Evolutionary conservation across 2,329 filamentous ascomycete genomes (phyloP), one percentile per base, ranked within the genome.

Genomic region (Nemania bipapillata): DNA sequence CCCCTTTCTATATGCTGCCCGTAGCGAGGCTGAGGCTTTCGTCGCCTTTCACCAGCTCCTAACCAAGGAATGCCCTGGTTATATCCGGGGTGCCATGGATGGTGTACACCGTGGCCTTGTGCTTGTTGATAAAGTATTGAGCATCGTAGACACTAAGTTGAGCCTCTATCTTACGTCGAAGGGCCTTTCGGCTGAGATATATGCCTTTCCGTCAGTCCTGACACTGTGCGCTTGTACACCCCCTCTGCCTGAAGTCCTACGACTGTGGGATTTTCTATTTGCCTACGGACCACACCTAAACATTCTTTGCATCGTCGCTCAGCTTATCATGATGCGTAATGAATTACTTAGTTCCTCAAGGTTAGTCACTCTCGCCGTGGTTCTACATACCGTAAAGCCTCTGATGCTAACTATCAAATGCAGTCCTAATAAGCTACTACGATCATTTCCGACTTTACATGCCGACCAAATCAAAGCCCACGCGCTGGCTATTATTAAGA

Each of bases 191-290:
- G 96, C 96, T 2, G 93, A 97, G 82, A 92, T 99, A 63, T 99
- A 98, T 79, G 96, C 95, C 2, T 99, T 99, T 76, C 93, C 96
- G 1, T 96, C 93, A 1, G 96, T 99, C 0, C 84, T 98, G 71
- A 99, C 96, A 0, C 86, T 99, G 58, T 97, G 94, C 77, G 96
- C 96, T 28, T 98, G 96, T 80, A 99, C 96, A 17, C 96, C 96
- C 17, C 96, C 96, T 2, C 81, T 99, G 63, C 95, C 95, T 0
- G 95, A 99, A 81, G 96, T 99, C 0, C 81, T 99, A 63, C 89
- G 92, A 70, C 86, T 99, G 1, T 99, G 96, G 96, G 96, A 99
- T 79, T 99, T 99, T 75, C 82, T 99, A 24, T 97, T 99, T 77
- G 95, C 96, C 0, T 99, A 97, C 74, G 96, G 96, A 0, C 90